phyloP scores from a whole-genome alignment of 345 rosid genomes.

The Brassica cretica region DNA sequence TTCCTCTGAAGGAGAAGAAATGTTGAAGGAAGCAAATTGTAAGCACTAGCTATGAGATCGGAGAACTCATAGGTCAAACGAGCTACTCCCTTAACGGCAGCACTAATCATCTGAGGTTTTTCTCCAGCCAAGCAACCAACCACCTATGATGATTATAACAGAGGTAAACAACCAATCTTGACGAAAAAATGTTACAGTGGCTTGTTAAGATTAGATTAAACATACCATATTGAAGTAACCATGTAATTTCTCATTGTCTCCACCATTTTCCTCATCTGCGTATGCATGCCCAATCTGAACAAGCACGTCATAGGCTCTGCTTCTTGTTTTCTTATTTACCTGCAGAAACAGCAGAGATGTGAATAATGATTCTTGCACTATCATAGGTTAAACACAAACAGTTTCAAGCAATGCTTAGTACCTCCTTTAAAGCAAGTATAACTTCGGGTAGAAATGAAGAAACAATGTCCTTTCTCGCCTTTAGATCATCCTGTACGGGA shows the following conservation, averaged over 20 bases:
- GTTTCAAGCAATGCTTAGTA: conserved; percentile 38
- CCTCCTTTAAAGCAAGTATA: conserved; percentile 92
- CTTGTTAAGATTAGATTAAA: conserved; percentile 5
- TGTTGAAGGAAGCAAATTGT: conserved; percentile 82
- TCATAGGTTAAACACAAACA: conserved; percentile 11
- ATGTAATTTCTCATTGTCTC: conserved; percentile 68
- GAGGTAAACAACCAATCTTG: conserved; percentile 12
- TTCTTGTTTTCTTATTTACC: conserved; percentile 92
- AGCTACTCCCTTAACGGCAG: conserved; percentile 92
- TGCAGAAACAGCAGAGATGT: conserved; percentile 37
- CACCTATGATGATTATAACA: conserved; percentile 48
- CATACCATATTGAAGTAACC: conserved; percentile 82
- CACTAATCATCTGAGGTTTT: conserved; percentile 96
- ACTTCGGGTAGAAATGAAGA: conserved; percentile 84
- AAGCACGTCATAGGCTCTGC: conserved; percentile 89
- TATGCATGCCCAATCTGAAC: conserved; percentile 91
- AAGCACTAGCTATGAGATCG: conserved; percentile 78
- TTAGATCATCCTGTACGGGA: conserved; percentile 57
- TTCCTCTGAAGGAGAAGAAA: conserved; percentile 81
- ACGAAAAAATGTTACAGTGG: neutral
- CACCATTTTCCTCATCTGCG: conserved; percentile 86
- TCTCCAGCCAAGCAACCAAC: conserved; percentile 96
- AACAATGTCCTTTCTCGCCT: conserved; percentile 55
- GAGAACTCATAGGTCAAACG: conserved; percentile 93
- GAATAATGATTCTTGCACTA: conserved; percentile 19